Conservation (phyloP, 352 stramenopile species). For the Pythium aristosporum region DNA sequence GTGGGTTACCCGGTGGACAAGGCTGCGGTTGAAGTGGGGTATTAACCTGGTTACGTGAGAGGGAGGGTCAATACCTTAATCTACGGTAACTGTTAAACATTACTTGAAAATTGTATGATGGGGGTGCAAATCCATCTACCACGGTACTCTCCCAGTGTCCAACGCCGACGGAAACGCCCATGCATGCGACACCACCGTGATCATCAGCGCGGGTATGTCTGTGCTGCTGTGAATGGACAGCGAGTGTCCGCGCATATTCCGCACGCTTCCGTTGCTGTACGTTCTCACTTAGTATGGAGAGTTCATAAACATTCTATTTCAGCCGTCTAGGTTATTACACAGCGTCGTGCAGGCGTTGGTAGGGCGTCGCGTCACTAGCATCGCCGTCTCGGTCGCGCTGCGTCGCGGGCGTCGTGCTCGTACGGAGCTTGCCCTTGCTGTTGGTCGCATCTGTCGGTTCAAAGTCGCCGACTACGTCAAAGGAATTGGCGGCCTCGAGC, state of each 20-base stretch:
- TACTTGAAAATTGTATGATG: neutral
- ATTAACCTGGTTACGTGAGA: neutral
- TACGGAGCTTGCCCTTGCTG: constrained; percentile 4
- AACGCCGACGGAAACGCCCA: neutral
- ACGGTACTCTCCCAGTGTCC: neutral
- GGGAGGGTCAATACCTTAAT: neutral
- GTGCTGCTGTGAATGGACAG: neutral
- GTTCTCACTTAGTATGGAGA: neutral
- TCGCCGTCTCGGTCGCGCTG: neutral
- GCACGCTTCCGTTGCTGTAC: neutral
- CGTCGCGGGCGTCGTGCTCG: neutral
- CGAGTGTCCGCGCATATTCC: neutral
- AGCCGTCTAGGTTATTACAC: neutral
- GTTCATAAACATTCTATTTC: neutral
- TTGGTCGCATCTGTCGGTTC: constrained; percentile 7
- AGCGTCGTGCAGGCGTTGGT: constrained; percentile 8
- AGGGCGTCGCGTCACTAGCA: neutral
- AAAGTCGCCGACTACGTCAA: constrained; percentile 21
- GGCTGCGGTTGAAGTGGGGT: constrained; percentile 1
- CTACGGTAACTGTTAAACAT: neutral
- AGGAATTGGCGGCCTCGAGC: constrained; percentile 3
- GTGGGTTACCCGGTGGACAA: neutral
- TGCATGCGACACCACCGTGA: neutral
- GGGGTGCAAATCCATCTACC: neutral
- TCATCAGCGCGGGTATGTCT: too few relatives aligned